Evolutionary conservation across 345 rosid genomes (phyloP).

Genomic region (Eucalyptus tenuipes): DNA sequence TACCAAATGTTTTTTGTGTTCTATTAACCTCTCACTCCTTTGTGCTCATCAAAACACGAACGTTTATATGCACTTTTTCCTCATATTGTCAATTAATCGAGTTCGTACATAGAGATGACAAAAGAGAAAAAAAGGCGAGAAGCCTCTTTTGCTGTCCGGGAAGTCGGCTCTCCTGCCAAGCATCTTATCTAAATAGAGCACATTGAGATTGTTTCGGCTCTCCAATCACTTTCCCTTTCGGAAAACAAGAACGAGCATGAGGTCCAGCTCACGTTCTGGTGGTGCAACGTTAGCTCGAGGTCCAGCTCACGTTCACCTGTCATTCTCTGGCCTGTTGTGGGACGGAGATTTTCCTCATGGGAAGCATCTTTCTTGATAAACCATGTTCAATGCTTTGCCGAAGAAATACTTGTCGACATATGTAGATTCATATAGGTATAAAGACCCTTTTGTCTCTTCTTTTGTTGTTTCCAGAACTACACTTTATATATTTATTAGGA

Average conservation of each 20-base stretch:
- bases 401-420: not conserved
- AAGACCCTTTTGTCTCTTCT: not conserved
- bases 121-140: not conserved
- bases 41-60: not conserved
- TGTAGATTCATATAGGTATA: not conserved
- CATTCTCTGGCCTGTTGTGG: not conserved
- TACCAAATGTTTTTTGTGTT: too few relatives aligned
- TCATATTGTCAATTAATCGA: not conserved
- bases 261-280: not conserved
- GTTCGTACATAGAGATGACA: not conserved
- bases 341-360: not conserved
- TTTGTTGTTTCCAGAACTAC: not conserved
- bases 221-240: not conserved
- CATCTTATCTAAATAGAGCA: not conserved
- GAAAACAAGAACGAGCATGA: not conserved
- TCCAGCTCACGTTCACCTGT: not conserved
- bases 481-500: not conserved
- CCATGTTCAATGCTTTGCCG: not conserved
- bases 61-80: not conserved
- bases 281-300: not conserved
- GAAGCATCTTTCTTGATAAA: not conserved
- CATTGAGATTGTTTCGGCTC: not conserved
- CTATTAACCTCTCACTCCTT: not conserved
- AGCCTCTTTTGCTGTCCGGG: not conserved
- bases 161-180: not conserved